Base-by-base conservation (phyloP, 2,329 filamentous ascomycete species). In the Ophiostoma piceae region DNA sequence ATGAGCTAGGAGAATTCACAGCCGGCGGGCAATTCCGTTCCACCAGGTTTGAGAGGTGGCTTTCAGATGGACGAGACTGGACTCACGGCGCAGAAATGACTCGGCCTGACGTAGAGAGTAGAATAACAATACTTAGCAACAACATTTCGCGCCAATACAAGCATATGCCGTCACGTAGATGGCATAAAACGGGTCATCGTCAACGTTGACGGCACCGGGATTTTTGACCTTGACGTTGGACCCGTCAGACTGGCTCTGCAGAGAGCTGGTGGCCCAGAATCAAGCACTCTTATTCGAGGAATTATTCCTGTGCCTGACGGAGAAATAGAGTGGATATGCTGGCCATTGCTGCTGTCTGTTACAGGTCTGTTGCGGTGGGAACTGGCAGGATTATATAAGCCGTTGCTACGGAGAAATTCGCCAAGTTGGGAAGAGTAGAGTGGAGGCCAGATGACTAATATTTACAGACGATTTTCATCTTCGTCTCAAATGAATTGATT, bases 351-450 rank as follows among this genome's bases (percentile, higher is more conserved):
- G 11, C 9, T n/a, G 4, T 8, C n/a, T 26, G 51, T 4, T 35
- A 8, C 35, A 35, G 22, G 22, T 54, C n/a, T 57, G 51, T 8
- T 26, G 51, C 19, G 26, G 57, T 35, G 57, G 57, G 14, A 32
- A 35, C 57, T 62, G 57, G 1, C 8, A 14, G 14, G 26, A 57
- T 12, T 57, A 57, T 1, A 1, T 32, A 62, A 29, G 22, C 26
- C 14, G 35, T 41, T 39, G 32, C 8, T 26, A 65, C 62, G 62
- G 62, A 37, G 62, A 65, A 65, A 39, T 26, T 65, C 62, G 22
- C 62, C 35, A 26, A 12, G 9, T 65, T 65, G 60, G 29, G 60
- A 14, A 39, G 22, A 22, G 9, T 12, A 22, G 12, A 12, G 51
- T 26, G 26, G 57, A 62, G 26, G n/a, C 2, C 14, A 3, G 11